These are phyloP conservation scores for Gossypium bickii DNA, from an alignment of 345 rosid genomes.

Conservation along the genomic window DNA sequence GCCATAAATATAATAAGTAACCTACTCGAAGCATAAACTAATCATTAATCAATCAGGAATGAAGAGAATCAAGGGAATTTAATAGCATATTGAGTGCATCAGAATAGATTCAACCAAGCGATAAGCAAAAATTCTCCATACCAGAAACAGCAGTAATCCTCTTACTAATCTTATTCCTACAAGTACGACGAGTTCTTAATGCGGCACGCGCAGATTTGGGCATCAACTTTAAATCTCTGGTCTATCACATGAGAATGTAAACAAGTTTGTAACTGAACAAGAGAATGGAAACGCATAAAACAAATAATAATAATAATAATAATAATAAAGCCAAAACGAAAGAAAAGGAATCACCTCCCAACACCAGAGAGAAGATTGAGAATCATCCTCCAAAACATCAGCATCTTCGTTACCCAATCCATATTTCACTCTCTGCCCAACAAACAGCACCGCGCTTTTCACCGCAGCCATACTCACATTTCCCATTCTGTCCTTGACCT, in stretches of 20 bases:
- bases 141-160: conserved; percentile 76
- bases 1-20: conserved; percentile 8
- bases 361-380: conserved; percentile 74
- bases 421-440: conserved; percentile 79
- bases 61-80: not conserved
- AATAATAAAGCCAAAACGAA: not conserved
- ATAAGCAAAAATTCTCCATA: conserved; percentile 15
- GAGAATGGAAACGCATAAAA: not conserved
- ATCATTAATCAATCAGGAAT: not conserved
- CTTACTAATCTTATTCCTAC: conserved; percentile 81
- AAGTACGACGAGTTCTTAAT: conserved; percentile 56
- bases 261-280: conserved; percentile 1
- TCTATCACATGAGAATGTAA: conserved; percentile 30
- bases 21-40: no score
- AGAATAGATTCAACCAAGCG: not conserved
- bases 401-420: conserved; percentile 68
- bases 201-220: conserved; percentile 52
- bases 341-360: conserved; percentile 64
- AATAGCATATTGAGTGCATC: not conserved
- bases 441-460: conserved; percentile 54
- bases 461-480: conserved; percentile 39
- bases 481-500: conserved; percentile 31
- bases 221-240: conserved; percentile 66
- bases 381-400: conserved; percentile 78
- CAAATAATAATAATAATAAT: not conserved